Evolutionary conservation across 176 grass and related monocot genomes (phyloP), one percentile per base, ranked within the genome.

Genomic region (Cenchrus purpureus): DNA sequence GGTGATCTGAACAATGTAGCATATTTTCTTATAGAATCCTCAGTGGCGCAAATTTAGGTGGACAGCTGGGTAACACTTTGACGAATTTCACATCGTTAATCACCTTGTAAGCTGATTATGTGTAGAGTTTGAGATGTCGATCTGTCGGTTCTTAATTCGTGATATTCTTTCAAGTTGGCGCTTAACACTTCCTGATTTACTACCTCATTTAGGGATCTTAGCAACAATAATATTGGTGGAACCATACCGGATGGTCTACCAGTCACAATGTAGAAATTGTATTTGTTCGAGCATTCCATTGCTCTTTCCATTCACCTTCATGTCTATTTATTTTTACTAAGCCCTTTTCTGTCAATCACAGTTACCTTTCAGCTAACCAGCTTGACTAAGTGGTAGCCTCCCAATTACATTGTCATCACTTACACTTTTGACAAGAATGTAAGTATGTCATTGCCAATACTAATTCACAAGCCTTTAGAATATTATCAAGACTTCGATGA

Each of bases 171-270:
- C n/a, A n/a, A n/a, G n/a, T n/a, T n/a, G n/a, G n/a, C n/a, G n/a
- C n/a, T n/a, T n/a, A n/a, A n/a, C n/a, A n/a, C n/a, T n/a, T n/a
- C n/a, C n/a, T n/a, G n/a, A n/a, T n/a, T n/a, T n/a, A n/a, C n/a
- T n/a, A n/a, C n/a, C n/a, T n/a, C n/a, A n/a, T n/a, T n/a, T n/a
- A n/a, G n/a, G 82, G 97, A 99, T 79, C 86, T 99, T 74, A 99
- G 97, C 81, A 94, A 91, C 71, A 99, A 99, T 61, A 99, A 91
- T 87, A 99, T 99, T 82, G 97, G 94, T 32, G 97, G 97, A 73
- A 92, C 81, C 65, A 92, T 99, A 86, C 94, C 94, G n/a, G 20
- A 96, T 83, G 91, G 76, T 84, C 88, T 96, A 16, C 97, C 97
- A 55, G 32, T 89, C 70, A 99, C 97, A 76, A 68, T 99, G 79